Conservation (phyloP, 2,329 filamentous ascomycete genomes). For the Ophiocordyceps polyrhachis-furcata region DNA sequence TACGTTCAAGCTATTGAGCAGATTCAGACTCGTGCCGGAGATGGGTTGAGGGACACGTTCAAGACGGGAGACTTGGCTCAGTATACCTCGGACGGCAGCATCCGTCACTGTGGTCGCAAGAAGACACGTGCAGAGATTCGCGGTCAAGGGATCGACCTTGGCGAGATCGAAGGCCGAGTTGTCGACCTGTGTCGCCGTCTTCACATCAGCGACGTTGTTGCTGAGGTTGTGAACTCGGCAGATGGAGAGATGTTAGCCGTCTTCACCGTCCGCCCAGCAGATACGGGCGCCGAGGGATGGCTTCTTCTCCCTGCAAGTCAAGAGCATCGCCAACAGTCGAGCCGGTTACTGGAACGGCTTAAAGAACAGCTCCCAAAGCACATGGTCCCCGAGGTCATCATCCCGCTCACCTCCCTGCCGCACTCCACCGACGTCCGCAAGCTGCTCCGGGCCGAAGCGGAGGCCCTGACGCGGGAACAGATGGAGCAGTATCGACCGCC, state of each 20-base stretch:
- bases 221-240: neutral
- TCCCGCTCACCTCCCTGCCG: slow-evolving; percentile 1
- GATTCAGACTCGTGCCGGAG: neutral
- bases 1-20: slow-evolving; percentile 1
- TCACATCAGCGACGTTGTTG: neutral
- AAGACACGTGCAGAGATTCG: slow-evolving; percentile 41
- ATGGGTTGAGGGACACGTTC: slow-evolving; percentile 10
- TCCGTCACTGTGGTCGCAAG: slow-evolving; percentile 31
- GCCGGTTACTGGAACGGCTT: neutral
- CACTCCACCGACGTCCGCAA: neutral
- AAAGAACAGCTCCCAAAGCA: slow-evolving; percentile 1
- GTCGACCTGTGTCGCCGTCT: neutral
- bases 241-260: neutral
- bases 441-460: neutral
- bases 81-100: slow-evolving; percentile 20
- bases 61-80: slow-evolving; percentile 29
- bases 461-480: neutral
- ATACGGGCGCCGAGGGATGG: neutral
- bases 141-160: slow-evolving; percentile 36
- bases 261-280: neutral
- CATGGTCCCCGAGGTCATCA: slow-evolving; percentile 3
- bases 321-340: neutral
- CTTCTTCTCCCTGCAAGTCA: slow-evolving; percentile 1
- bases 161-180: slow-evolving; percentile 9
- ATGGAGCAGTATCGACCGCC: slow-evolving; percentile 1